Base-by-base conservation (phyloP, 257 asterid species). In the Echium plantagineum region DNA sequence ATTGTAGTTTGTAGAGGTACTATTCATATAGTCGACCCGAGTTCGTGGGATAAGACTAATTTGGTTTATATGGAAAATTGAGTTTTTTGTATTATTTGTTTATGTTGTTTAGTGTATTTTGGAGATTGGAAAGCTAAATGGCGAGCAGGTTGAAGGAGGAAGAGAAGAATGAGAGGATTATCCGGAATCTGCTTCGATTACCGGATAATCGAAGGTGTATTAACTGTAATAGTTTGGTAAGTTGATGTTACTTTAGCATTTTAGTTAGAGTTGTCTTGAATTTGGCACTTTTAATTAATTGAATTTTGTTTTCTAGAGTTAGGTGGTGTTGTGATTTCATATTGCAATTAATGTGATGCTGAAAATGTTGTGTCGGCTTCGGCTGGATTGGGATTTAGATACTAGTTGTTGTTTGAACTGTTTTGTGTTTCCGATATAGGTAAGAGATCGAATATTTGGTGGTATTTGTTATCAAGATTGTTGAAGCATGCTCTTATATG, bases 171-270 rank as follows among this genome's bases (percentile, higher is more conserved):
- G 97, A 86, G 85, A 79, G 81, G 66, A 78, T 68, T 62, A 89
- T 93, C 58, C 74, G 99, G 78, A 82, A 80, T 85, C 85, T 93
- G 69, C 94, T 89, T 58, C 86, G 86, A 82, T 80, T 86, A 66
- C 83, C 97, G 1, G 97, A 89, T 61, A 93, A 93, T 62, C 89
- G 95, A 49, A 78, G 95, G 79, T 93, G 99, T 76, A 83, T 93
- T 52, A 93, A 93, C 78, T 93, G 97, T 80, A 84, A 86, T 65
- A 86, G 88, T 75, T 73, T 93, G 99, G 99, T 93, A 80, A 58
- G 83, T 48, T 69, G 66, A 22, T 56, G 24, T 26, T 52, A 61
- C 60, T 53, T 55, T 10, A 38, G 12, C 12, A 38, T 38, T 38
- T 38, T 7, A 38, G 9, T 8, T 38, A n/a, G n/a, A n/a, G 15